phyloP scores from a whole-genome alignment of 176 grass and related monocot species.

The Musa beccarii region DNA sequence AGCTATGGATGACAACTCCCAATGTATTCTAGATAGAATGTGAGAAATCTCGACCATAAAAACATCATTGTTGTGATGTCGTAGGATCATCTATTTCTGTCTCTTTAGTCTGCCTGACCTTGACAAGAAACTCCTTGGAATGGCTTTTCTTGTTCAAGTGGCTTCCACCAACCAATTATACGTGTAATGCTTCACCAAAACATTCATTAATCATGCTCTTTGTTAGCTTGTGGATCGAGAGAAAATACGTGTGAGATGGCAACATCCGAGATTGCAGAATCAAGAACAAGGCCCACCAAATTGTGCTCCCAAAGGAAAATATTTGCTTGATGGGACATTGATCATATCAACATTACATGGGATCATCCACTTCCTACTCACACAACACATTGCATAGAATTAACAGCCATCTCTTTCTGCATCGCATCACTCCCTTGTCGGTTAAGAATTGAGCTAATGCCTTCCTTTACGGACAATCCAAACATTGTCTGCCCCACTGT shows the following conservation, averaged over 20 bases:
- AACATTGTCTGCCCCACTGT: too few relatives aligned
- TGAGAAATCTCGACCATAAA: too few relatives aligned
- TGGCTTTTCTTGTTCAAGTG: neutral
- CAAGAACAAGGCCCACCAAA: neutral
- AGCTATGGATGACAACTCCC: too few relatives aligned
- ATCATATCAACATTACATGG: too few relatives aligned
- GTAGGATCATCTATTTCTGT: too few relatives aligned
- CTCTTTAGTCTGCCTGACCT: too few relatives aligned
- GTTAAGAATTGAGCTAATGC: neutral
- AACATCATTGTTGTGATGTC: too few relatives aligned
- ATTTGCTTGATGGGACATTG: neutral
- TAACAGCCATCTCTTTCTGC: too few relatives aligned
- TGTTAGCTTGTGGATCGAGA: neutral
- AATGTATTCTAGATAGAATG: too few relatives aligned
- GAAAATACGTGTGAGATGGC: neutral
- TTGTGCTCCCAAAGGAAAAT: neutral
- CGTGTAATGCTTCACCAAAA: neutral
- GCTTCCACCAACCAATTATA: neutral
- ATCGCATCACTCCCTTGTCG: neutral
- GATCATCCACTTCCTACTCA: too few relatives aligned
- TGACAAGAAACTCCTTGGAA: too few relatives aligned
- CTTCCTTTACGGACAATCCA: neutral
- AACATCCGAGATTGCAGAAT: neutral
- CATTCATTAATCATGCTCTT: neutral
- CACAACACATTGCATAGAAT: too few relatives aligned